Conservation (phyloP, 441 rosid species). For the Biscutella laevigata region DNA sequence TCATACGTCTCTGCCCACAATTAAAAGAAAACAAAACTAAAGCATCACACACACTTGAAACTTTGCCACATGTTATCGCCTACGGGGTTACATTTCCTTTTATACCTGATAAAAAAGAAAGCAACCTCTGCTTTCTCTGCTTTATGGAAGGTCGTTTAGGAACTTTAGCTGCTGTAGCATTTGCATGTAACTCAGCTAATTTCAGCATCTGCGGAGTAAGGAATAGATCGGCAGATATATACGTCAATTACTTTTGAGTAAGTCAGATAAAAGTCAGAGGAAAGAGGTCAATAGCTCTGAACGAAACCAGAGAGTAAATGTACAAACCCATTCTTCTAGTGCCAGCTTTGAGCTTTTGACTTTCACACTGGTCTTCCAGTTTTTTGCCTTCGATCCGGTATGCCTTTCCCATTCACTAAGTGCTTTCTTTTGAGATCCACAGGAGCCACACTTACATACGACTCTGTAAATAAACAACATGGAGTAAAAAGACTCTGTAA, state of each 20-base stretch:
- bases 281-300: neutral
- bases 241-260: slow-evolving; percentile 2
- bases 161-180: slow-evolving; percentile 45
- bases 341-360: slow-evolving; percentile 81
- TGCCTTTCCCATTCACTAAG: slow-evolving; percentile 95
- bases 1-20: slow-evolving; percentile 56
- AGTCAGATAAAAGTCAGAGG: neutral
- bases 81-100: neutral
- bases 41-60: slow-evolving; percentile 7
- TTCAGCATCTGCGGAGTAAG: slow-evolving; percentile 69
- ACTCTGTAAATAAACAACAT: slow-evolving; percentile 45
- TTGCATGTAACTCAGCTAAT: slow-evolving; percentile 76
- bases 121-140: slow-evolving; percentile 74
- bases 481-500: slow-evolving; percentile 2
- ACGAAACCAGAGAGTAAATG: slow-evolving; percentile 6
- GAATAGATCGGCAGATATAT: neutral
- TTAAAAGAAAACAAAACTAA: slow-evolving; percentile 10
- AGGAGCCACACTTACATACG: slow-evolving; percentile 83
- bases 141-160: slow-evolving; percentile 66
- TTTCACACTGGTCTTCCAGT: slow-evolving; percentile 77
- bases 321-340: slow-evolving; percentile 91
- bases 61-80: slow-evolving; percentile 8
- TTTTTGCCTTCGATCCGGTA: slow-evolving; percentile 72
- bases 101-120: slow-evolving; percentile 64
- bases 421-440: slow-evolving; percentile 75